phyloP scores from a whole-genome alignment of 1,139 yeast species.

The Scheffersomyces illinoinensis region DNA sequence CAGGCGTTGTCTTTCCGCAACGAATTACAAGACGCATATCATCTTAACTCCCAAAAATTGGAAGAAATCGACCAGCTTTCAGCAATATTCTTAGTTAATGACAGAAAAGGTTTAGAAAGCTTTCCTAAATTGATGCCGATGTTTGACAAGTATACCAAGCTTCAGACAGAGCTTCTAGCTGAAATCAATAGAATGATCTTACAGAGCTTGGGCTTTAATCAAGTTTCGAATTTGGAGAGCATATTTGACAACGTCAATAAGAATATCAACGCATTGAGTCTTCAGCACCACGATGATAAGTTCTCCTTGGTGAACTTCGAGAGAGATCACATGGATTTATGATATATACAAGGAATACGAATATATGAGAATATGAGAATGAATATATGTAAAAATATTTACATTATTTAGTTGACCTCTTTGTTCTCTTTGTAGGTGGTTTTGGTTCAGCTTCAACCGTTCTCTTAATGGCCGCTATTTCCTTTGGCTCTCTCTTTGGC shows the following conservation, averaged over 20 bases:
- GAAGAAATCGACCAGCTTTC: constrained; percentile 26
- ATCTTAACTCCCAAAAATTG: constrained; percentile 9
- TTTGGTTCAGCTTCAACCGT: constrained; percentile 1
- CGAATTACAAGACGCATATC: constrained; percentile 14
- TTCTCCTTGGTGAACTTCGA: constrained; percentile 43
- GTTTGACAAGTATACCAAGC: constrained; percentile 23
- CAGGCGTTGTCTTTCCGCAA: constrained; percentile 10
- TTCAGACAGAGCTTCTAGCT: constrained; percentile 18
- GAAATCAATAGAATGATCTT: constrained; percentile 33
- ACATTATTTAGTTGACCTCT: constrained; percentile 1
- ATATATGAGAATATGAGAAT: background rate
- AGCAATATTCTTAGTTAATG: constrained; percentile 30
- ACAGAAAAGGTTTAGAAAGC: constrained; percentile 18
- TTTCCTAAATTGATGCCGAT: constrained; percentile 23
- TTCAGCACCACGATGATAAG: constrained; percentile 32
- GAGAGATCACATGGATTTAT: constrained; percentile 35
- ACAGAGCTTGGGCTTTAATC: constrained; percentile 25
- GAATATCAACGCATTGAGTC: constrained; percentile 33
- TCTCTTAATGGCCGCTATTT: constrained; percentile 1
- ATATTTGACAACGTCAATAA: constrained; percentile 33
- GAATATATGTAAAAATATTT: background rate
- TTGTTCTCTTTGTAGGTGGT: constrained; percentile 4
- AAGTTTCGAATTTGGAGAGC: constrained; percentile 32
- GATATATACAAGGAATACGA: constrained; percentile 1
- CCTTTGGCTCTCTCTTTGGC: background rate